Base-by-base conservation (phyloP, 345 rosid genomes). In the Zanthoxylum bungeanum region DNA sequence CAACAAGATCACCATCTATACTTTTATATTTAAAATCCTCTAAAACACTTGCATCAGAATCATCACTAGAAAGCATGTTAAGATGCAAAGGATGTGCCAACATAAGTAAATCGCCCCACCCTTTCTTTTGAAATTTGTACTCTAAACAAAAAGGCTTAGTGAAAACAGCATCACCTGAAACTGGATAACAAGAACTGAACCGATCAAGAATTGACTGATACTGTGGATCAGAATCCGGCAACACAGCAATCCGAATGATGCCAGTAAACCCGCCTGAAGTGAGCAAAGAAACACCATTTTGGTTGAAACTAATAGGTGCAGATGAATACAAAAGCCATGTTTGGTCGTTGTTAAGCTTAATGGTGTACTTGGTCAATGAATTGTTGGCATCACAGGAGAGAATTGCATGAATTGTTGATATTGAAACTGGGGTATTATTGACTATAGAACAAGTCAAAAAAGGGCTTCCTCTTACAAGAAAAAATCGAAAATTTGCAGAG, bases 21-120 rank as follows among this genome's bases (percentile, higher is more conserved):
- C 99, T 89, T 8, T 47, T 82, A 66, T 86, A 95, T 74, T 69
- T 77, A 75, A 95, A 80, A 59, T 73, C 81, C 24, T 92, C 89
- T 27, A 95, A 60, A 65, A 95, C 87, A 28, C 78, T 79, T 24
- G 84, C 44, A 52, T 84, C 72, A 53, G 74, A 49, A 51, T 84
- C 80, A 22, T 80, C 66, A 8, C 9, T 55, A 7, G 84, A 74
- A 53, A 95, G 74, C 72, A 95, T 83, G 76, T 80, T 83, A 14
- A 87, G 73, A 78, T 95, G 98, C 24, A 95, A 89, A 63, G 98
- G 97, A 72, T 95, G 99, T 6, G 99, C 97, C 19, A 95, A 85
- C 84, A 95, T 83, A 19, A 95, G 83, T 81, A 95, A 88, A 85
- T 92, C 87, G 67, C 97, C 99, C 81, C 89, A 89, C 28, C 98